Percentiles rank a stretch among this genome's conserved stretches.
These are phyloP conservation scores for Clavispora phyllophila DNA, from an alignment of 805 yeast species.

Conservation along the genomic window DNA sequence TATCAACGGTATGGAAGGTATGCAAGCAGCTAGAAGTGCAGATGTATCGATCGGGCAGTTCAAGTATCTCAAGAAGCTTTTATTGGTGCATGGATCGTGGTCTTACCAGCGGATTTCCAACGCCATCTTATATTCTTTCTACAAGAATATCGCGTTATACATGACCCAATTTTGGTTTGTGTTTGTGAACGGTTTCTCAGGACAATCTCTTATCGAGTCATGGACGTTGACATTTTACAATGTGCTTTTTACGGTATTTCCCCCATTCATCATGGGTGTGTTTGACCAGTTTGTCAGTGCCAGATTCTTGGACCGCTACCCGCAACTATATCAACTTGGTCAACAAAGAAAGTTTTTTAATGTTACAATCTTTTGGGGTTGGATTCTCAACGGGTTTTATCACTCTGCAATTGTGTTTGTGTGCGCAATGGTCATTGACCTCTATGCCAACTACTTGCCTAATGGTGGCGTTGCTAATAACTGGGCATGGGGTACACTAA, in stretches of 20 bases:
- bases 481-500: slow-evolving; percentile 93
- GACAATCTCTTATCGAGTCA: slow-evolving; percentile 93
- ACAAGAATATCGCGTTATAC: slow-evolving; percentile 90
- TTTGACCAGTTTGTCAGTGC: slow-evolving; percentile 96
- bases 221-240: slow-evolving; percentile 97
- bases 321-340: slow-evolving; percentile 87
- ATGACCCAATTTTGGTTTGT: slow-evolving; percentile 99
- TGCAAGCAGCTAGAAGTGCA: slow-evolving; percentile 98
- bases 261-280: slow-evolving; percentile 94
- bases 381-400: slow-evolving; percentile 93
- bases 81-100: slow-evolving; percentile 97
- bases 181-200: slow-evolving; percentile 86
- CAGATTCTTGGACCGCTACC: slow-evolving; percentile 82
- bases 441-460: slow-evolving; percentile 58
- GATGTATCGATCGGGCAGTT: slow-evolving; percentile 97
- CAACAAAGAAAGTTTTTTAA: slow-evolving; percentile 86
- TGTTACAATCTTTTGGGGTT: slow-evolving; percentile 91
- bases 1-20: slow-evolving; percentile 98
- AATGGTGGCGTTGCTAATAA: slow-evolving; percentile 75
- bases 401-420: slow-evolving; percentile 85
- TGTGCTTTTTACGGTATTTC: slow-evolving; percentile 88
- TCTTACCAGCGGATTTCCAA: slow-evolving; percentile 90
- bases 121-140: slow-evolving; percentile 90
- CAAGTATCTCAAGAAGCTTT: slow-evolving; percentile 72
- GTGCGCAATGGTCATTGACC: slow-evolving; percentile 63